These are phyloP conservation scores for Comarum palustre DNA, from an alignment of 306 rosid genomes.

Conservation along the genomic window DNA sequence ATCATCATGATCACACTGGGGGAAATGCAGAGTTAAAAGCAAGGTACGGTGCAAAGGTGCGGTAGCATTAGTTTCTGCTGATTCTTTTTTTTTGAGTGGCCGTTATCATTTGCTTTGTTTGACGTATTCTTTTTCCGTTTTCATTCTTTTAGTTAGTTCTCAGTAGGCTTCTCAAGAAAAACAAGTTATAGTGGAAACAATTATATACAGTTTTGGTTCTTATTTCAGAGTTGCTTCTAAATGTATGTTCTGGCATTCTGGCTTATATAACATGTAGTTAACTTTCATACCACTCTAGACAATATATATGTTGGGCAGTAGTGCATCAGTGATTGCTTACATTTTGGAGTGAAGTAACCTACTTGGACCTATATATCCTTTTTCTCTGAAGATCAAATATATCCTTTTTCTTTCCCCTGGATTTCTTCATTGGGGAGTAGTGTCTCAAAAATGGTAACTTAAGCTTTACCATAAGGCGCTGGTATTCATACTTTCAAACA, in stretches of 20 bases:
- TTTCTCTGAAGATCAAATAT: too few relatives aligned
- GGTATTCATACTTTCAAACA: not conserved
- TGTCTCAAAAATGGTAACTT: not conserved
- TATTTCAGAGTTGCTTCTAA: not conserved
- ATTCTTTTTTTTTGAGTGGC: not conserved
- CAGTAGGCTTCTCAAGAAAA: not conserved
- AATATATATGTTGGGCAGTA: not conserved
- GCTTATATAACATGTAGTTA: not conserved
- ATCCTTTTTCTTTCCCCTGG: not conserved
- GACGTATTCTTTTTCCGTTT: not conserved
- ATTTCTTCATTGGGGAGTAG: not conserved
- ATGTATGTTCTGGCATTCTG: not conserved
- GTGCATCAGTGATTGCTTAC: not conserved
- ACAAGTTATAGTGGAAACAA: not conserved
- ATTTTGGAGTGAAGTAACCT: not conserved
- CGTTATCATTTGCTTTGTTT: not conserved
- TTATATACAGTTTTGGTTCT: not conserved
- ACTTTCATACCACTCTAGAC: not conserved
- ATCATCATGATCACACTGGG: constrained; percentile 88
- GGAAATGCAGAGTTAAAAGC: constrained; percentile 88
- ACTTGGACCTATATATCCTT: too few relatives aligned
- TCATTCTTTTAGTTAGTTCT: too few relatives aligned
- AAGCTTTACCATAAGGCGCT: not conserved
- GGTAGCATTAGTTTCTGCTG: constrained; percentile 19
- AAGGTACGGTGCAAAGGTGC: constrained; percentile 90